These are phyloP conservation scores for Biscogniauxia marginata DNA, from an alignment of 2,329 filamentous ascomycete genomes.

Conservation along the genomic window DNA sequence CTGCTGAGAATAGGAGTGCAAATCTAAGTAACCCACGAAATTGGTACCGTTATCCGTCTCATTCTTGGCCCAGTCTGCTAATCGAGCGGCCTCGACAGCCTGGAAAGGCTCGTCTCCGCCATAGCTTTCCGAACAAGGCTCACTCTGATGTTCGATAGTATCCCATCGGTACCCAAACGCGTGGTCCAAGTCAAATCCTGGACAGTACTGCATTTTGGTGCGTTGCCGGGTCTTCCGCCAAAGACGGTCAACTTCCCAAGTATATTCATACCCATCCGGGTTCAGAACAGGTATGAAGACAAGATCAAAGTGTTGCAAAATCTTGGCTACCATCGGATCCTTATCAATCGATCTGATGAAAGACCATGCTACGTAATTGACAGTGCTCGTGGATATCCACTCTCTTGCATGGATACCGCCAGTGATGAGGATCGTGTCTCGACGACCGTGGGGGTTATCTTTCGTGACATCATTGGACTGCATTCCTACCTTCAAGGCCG, in stretches of 20 bases:
- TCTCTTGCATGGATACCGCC: conserved; percentile 92
- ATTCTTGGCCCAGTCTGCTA: conserved; percentile 82
- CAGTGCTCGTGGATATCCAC: conserved; percentile 92
- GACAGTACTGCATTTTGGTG: conserved; percentile 79
- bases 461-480: conserved; percentile 27
- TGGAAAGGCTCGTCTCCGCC: conserved; percentile 82
- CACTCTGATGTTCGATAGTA: conserved; percentile 60
- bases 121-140: conserved; percentile 90
- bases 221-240: conserved; percentile 94
- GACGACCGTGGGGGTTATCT: conserved; percentile 42
- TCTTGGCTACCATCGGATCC: conserved; percentile 65
- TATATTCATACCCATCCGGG: conserved; percentile 91
- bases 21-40: conserved; percentile 83
- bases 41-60: conserved; percentile 68
- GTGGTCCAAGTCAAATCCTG: conserved; percentile 85
- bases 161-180: conserved; percentile 86
- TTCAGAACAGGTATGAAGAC: conserved; percentile 87
- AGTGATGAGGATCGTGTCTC: conserved; percentile 77
- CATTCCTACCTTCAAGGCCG: conserved; percentile 73
- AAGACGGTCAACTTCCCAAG: conserved; percentile 85
- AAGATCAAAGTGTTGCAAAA: conserved; percentile 83
- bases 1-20: conserved; percentile 95
- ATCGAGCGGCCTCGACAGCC: conserved; percentile 70
- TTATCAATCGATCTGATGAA: conserved; percentile 83
- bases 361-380: conserved; percentile 87